Percentiles rank a stretch among this genome's conserved stretches.
Conservation (phyloP, 495 filamentous ascomycete genomes). For the Patellaria atrata region DNA sequence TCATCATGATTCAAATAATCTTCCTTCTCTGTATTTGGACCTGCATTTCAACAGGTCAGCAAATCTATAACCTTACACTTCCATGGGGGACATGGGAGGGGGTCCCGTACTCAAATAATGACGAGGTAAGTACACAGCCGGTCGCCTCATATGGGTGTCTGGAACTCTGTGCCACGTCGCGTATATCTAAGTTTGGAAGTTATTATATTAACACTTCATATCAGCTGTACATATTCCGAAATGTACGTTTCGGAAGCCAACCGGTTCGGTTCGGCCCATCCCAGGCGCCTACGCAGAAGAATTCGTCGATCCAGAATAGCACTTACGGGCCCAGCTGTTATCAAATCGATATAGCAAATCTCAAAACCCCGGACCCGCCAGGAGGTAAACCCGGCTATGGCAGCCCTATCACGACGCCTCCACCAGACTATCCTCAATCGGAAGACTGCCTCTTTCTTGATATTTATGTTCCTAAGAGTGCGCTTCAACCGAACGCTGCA, state of each 20-base stretch:
- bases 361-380: conserved; percentile 1
- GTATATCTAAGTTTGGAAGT: too few relatives aligned
- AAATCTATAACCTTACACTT: too few relatives aligned
- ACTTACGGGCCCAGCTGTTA: conserved; percentile 1
- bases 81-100: too few relatives aligned
- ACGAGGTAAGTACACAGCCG: too few relatives aligned
- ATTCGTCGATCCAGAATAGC: not conserved
- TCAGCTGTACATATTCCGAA: not conserved
- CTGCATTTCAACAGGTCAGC: too few relatives aligned
- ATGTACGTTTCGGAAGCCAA: conserved; percentile 2
- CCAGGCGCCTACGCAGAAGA: not conserved
- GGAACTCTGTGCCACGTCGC: too few relatives aligned
- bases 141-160: too few relatives aligned
- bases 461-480: conserved; percentile 21
- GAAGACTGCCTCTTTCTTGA: conserved; percentile 48
- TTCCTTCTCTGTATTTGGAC: too few relatives aligned
- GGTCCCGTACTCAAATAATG: too few relatives aligned
- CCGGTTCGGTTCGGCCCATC: not conserved
- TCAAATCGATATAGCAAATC: conserved; percentile 1
- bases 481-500: conserved; percentile 21
- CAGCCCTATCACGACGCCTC: conserved; percentile 1
- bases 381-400: conserved; percentile 1
- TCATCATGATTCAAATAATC: too few relatives aligned
- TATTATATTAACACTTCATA: too few relatives aligned
- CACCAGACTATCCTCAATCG: conserved; percentile 32